Evolutionary conservation across 495 filamentous ascomycete genomes (phyloP).

Genomic region (Talaromyces trachyspermus): DNA sequence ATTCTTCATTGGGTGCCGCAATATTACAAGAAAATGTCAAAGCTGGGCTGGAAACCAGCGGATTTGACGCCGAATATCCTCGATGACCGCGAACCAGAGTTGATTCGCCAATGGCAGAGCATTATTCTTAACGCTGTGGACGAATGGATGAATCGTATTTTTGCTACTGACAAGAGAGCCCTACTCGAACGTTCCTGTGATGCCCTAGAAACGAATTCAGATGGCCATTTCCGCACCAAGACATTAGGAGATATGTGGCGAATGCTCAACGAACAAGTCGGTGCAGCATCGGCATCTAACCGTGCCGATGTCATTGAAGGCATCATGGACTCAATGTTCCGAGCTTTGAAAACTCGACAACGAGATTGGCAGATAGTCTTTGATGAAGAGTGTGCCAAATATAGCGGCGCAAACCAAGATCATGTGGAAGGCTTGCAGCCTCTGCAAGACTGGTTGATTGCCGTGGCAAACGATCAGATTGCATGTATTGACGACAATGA

Average conservation of each 20-base stretch:
- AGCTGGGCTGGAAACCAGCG: slow-evolving; percentile 67
- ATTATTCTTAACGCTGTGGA: slow-evolving; percentile 93
- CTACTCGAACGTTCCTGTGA: slow-evolving; percentile 71
- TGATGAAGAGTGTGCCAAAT: slow-evolving; percentile 74
- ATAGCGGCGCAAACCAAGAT: slow-evolving; percentile 48
- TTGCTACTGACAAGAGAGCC: slow-evolving; percentile 65
- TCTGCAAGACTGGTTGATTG: slow-evolving; percentile 88
- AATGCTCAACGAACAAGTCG: slow-evolving; percentile 88
- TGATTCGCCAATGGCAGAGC: slow-evolving; percentile 87
- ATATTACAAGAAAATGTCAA: slow-evolving; percentile 92
- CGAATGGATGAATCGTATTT: slow-evolving; percentile 95
- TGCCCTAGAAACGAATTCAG: slow-evolving; percentile 75
- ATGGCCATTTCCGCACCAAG: slow-evolving; percentile 81
- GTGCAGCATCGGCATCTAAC: slow-evolving; percentile 70
- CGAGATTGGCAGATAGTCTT: slow-evolving; percentile 77
- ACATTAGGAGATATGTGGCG: slow-evolving; percentile 92
- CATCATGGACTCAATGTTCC: slow-evolving; percentile 89
- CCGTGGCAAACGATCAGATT: slow-evolving; percentile 98
- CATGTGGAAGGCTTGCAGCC: slow-evolving; percentile 71
- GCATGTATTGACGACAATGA: slow-evolving; percentile 84
- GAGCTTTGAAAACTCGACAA: slow-evolving; percentile 73
- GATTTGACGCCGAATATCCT: slow-evolving; percentile 76
- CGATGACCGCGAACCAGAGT: slow-evolving; percentile 77
- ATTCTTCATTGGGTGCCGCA: slow-evolving; percentile 94
- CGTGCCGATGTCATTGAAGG: slow-evolving; percentile 85